Conservation (phyloP, 306 rosid genomes). For the Phaseolus lunatus region DNA sequence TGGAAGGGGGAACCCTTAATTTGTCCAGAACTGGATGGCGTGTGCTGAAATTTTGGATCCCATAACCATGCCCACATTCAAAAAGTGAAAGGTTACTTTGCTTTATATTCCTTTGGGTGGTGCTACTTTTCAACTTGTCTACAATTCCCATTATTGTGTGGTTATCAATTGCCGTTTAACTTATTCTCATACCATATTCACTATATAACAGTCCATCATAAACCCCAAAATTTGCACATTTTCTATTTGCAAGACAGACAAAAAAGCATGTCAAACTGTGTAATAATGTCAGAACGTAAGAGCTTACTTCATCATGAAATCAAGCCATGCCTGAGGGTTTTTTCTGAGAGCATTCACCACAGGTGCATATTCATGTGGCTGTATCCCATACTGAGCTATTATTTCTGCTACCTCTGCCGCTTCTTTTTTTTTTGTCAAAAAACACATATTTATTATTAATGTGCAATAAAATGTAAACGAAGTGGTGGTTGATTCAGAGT, state of each 20-base stretch:
- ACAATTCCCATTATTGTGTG: background rate
- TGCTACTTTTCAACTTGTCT: conserved; percentile 27
- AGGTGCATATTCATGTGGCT: conserved; percentile 80
- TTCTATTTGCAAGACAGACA: background rate
- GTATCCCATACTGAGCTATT: conserved; percentile 76
- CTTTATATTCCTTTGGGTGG: conserved; percentile 5
- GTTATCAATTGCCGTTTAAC: background rate
- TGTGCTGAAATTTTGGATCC: conserved; percentile 31
- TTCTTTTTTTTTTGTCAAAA: conserved; percentile 47
- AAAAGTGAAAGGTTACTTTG: conserved; percentile 33
- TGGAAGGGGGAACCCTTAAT: background rate
- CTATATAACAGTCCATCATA: background rate
- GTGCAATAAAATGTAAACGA: too few relatives aligned
- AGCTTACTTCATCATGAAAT: conserved; percentile 97
- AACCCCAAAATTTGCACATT: background rate
- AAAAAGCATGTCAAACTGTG: background rate
- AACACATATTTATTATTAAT: background rate
- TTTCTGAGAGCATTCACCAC: conserved; percentile 82
- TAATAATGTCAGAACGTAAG: background rate
- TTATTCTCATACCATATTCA: background rate
- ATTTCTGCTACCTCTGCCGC: conserved; percentile 92
- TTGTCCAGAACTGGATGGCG: background rate
- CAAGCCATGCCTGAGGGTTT: conserved; percentile 91
- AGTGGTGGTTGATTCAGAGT: too few relatives aligned
- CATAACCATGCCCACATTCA: conserved; percentile 39